These are phyloP conservation scores for Lasiodiplodia theobromae DNA, from an alignment of 2,329 filamentous ascomycete species.

Conservation along the genomic window DNA sequence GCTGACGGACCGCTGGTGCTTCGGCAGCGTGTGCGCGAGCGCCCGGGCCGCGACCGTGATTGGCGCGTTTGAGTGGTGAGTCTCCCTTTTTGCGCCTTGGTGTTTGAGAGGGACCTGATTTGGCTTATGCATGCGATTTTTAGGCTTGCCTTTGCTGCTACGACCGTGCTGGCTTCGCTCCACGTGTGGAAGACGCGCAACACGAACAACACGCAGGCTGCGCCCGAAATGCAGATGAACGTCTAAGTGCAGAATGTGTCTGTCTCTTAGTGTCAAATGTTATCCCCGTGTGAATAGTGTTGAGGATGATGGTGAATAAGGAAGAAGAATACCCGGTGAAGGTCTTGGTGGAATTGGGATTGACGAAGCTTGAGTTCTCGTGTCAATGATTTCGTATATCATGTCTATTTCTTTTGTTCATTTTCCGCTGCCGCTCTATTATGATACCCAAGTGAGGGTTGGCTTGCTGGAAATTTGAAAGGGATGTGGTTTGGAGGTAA, in stretches of 20 bases:
- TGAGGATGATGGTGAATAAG: background rate
- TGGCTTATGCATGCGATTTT: background rate
- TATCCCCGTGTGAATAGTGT: background rate
- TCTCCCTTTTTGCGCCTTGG: background rate
- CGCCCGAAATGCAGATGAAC: constrained; percentile 45
- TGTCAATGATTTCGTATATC: background rate
- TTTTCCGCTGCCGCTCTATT: background rate
- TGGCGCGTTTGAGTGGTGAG: constrained; percentile 68
- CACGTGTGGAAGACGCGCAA: constrained; percentile 54
- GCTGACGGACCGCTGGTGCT: constrained; percentile 65
- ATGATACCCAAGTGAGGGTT: constrained; percentile 5
- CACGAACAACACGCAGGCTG: constrained; percentile 40
- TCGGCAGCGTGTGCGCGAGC: constrained; percentile 63
- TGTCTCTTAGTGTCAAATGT: background rate
- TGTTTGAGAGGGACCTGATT: too few species aligned
- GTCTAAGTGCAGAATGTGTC: background rate
- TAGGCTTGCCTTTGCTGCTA: constrained; percentile 61
- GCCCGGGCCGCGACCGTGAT: constrained; percentile 71
- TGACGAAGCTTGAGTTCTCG: background rate
- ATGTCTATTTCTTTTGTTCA: background rate
- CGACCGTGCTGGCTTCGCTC: constrained; percentile 57
- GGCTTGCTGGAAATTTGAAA: background rate
- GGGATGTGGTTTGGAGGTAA: background rate
- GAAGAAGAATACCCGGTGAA: background rate
- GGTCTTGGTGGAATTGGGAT: background rate